These are phyloP conservation scores for Colletotrichum phormii DNA, from an alignment of 2,329 filamentous ascomycete genomes.

Conservation along the genomic window DNA sequence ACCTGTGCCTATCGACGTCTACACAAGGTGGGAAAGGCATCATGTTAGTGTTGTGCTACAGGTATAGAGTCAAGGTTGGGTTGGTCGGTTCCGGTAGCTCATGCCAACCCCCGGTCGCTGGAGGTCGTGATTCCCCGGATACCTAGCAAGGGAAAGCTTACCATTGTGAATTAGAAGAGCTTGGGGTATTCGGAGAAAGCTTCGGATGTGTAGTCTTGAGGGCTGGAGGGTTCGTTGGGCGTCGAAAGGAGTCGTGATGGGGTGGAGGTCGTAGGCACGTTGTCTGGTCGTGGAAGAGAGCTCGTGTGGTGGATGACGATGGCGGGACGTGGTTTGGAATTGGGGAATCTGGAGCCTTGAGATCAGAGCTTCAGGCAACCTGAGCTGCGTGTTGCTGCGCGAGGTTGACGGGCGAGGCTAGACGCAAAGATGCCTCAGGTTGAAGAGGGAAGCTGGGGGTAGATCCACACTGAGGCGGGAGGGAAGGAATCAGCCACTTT, in stretches of 20 bases:
- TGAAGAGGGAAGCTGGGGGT: slow-evolving; percentile 3
- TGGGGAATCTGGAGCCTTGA: slow-evolving; percentile 36
- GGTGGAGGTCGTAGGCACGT: slow-evolving; percentile 10
- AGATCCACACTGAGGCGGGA: not conserved
- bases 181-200: slow-evolving; percentile 2
- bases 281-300: slow-evolving; percentile 10
- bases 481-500: slow-evolving; percentile 4
- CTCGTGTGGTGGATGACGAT: slow-evolving; percentile 30
- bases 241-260: not conserved
- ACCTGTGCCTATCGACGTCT: slow-evolving; percentile 99
- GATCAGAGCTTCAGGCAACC: slow-evolving; percentile 39
- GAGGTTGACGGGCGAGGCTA: slow-evolving; percentile 34
- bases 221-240: not conserved
- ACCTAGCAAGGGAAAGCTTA: slow-evolving; percentile 43
- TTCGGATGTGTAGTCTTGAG: not conserved
- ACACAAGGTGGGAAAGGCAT: slow-evolving; percentile 7
- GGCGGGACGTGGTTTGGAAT: slow-evolving; percentile 39
- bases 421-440: slow-evolving; percentile 33
- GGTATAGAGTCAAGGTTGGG: not conserved
- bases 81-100: slow-evolving; percentile 12
- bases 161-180: slow-evolving; percentile 44
- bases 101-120: slow-evolving; percentile 9
- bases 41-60: not conserved
- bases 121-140: slow-evolving; percentile 20
- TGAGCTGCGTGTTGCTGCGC: slow-evolving; percentile 39